Percentiles rank a stretch among this genome's conserved stretches.
phyloP scores from a whole-genome alignment of 2,329 filamentous ascomycete genomes.

The Boeremia exigua region DNA sequence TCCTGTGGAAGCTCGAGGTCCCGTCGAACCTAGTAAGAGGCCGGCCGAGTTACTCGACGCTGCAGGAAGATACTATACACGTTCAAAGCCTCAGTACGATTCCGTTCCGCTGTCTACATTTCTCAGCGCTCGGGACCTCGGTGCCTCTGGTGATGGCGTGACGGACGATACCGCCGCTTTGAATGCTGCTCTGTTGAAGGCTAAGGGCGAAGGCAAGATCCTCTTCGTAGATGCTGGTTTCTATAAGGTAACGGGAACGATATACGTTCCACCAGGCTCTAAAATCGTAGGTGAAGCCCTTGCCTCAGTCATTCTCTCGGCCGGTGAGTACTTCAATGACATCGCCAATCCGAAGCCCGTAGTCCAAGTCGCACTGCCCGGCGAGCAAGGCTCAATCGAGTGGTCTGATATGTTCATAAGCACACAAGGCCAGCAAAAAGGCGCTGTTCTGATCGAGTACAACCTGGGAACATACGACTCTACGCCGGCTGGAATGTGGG shows the following conservation, averaged over 20 bases:
- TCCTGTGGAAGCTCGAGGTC: constrained; percentile 52
- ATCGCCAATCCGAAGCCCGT: constrained; percentile 67
- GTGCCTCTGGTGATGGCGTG: constrained; percentile 82
- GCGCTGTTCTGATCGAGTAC: constrained; percentile 75
- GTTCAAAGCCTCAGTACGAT: constrained; percentile 58
- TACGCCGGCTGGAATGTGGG: constrained; percentile 79
- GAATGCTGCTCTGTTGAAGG: constrained; percentile 73
- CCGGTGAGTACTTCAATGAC: constrained; percentile 58
- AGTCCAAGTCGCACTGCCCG: constrained; percentile 69
- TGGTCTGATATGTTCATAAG: constrained; percentile 75
- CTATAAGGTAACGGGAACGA: constrained; percentile 61
- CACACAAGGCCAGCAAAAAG: constrained; percentile 69
- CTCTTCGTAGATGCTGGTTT: constrained; percentile 65
- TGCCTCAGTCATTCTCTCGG: constrained; percentile 81
- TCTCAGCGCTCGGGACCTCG: constrained; percentile 54
- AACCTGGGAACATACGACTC: constrained; percentile 63
- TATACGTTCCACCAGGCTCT: constrained; percentile 70
- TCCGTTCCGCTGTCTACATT: constrained; percentile 66
- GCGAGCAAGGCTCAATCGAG: constrained; percentile 70
- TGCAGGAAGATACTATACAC: constrained; percentile 56
- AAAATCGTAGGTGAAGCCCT: constrained; percentile 85
- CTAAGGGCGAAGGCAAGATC: constrained; percentile 59
- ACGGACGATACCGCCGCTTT: constrained; percentile 81
- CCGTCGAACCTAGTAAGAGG: constrained; percentile 53
- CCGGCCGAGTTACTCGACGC: constrained; percentile 51